Evolutionary conservation across 2,329 filamentous ascomycete species (phyloP).

Genomic region (Claviceps quebecensis): DNA sequence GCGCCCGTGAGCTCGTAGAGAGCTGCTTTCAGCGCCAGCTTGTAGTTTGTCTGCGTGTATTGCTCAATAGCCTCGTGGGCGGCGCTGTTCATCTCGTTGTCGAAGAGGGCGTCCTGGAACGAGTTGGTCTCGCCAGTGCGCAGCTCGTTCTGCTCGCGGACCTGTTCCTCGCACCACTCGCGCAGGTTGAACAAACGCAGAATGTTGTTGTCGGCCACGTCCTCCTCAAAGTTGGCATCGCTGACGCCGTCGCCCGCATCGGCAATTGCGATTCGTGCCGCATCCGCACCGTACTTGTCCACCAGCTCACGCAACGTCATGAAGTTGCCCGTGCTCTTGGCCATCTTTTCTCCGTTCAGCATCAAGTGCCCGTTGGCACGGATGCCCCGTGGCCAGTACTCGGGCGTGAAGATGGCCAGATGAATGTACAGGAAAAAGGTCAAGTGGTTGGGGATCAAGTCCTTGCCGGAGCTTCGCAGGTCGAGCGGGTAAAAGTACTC

Average conservation of each 20-base stretch:
- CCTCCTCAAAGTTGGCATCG: constrained; percentile 95
- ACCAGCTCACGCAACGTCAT: constrained; percentile 77
- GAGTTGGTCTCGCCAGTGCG: constrained; percentile 60
- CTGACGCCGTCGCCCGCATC: constrained; percentile 90
- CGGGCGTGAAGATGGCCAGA: constrained; percentile 69
- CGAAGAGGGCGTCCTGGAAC: constrained; percentile 80
- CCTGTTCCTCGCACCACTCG: constrained; percentile 84
- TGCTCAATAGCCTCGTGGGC: constrained; percentile 66
- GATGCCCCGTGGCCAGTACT: constrained; percentile 79
- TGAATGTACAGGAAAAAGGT: constrained; percentile 95
- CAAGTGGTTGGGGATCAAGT: constrained; percentile 83
- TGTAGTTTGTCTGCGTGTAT: constrained; percentile 67
- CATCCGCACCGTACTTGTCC: constrained; percentile 88
- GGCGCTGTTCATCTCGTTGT: constrained; percentile 80
- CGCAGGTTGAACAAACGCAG: constrained; percentile 67
- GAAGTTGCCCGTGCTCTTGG: constrained; percentile 95
- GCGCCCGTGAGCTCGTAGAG: constrained; percentile 86
- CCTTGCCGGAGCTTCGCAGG: constrained; percentile 78
- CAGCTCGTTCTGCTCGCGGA: constrained; percentile 53
- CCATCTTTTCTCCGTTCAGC: constrained; percentile 97
- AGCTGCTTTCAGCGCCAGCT: constrained; percentile 66
- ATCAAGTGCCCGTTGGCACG: constrained; percentile 87
- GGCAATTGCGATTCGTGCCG: constrained; percentile 77
- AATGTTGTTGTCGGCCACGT: constrained; percentile 83
- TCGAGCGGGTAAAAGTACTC: constrained; percentile 96